phyloP scores from a whole-genome alignment of 148 eudicot species.

The Vaccinium corymbosum region DNA sequence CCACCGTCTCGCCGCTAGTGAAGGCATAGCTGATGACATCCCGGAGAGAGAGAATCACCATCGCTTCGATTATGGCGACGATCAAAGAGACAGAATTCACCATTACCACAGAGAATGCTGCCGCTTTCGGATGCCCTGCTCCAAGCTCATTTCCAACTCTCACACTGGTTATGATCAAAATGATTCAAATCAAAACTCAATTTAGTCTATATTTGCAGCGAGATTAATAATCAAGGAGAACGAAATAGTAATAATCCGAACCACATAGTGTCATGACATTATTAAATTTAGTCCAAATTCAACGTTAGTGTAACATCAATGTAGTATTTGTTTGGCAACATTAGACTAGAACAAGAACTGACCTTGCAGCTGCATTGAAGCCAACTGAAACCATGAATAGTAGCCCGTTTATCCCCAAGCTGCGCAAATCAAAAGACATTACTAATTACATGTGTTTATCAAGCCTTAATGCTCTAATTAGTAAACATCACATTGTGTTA shows the following conservation, averaged over 20 bases:
- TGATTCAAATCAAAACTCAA: not conserved
- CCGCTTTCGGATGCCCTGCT: slow-evolving; percentile 47
- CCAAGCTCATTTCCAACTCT: slow-evolving; percentile 64
- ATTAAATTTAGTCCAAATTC: too few species aligned
- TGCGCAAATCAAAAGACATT: not conserved
- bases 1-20: slow-evolving; percentile 48
- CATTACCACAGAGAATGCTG: slow-evolving; percentile 49
- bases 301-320: too few species aligned
- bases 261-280: too few species aligned
- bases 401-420: slow-evolving; percentile 24
- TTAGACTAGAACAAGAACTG: not conserved
- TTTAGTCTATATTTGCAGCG: not conserved
- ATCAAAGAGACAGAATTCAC: slow-evolving; percentile 36
- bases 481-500: not conserved
- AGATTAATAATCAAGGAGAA: not conserved
- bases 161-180: slow-evolving; percentile 29
- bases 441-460: not conserved
- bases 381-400: slow-evolving; percentile 28
- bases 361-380: slow-evolving; percentile 36
- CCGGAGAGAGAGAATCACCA: slow-evolving; percentile 32
- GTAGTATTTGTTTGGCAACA: not conserved
- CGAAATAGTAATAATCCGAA: too few species aligned
- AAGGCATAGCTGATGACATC: slow-evolving; percentile 52
- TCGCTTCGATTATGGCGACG: slow-evolving; percentile 36
- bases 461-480: not conserved